Conservation (phyloP, 345 rosid species). For the Salix koriyanagi region DNA sequence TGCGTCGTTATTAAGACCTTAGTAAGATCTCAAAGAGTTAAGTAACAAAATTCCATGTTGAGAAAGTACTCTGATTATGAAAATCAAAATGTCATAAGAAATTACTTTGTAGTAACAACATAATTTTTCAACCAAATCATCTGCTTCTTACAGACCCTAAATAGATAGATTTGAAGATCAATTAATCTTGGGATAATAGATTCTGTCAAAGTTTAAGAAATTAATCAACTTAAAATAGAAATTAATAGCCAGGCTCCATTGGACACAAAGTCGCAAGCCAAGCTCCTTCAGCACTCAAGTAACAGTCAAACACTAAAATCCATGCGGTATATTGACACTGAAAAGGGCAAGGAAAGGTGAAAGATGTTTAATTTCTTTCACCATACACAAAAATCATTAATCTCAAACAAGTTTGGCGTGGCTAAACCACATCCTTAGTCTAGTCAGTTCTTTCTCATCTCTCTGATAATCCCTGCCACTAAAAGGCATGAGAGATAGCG, state of each 20-base stretch:
- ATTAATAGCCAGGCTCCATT: background rate
- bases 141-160: background rate
- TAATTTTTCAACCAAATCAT: background rate
- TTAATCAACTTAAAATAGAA: background rate
- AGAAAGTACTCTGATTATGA: background rate
- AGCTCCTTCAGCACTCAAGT: background rate
- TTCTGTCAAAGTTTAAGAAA: background rate
- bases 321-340: background rate
- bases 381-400: background rate
- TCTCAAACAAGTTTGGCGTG: background rate
- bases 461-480: background rate
- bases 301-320: background rate
- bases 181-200: background rate
- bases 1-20: background rate
- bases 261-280: background rate
- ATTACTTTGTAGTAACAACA: background rate
- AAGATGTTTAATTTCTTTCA: background rate
- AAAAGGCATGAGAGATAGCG: background rate
- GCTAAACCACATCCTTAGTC: background rate
- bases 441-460: background rate
- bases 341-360: background rate
- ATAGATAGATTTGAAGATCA: background rate
- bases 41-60: background rate
- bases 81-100: background rate
- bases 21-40: background rate